phyloP scores from a whole-genome alignment of 306 rosid genomes.

The Vicia sativa region DNA sequence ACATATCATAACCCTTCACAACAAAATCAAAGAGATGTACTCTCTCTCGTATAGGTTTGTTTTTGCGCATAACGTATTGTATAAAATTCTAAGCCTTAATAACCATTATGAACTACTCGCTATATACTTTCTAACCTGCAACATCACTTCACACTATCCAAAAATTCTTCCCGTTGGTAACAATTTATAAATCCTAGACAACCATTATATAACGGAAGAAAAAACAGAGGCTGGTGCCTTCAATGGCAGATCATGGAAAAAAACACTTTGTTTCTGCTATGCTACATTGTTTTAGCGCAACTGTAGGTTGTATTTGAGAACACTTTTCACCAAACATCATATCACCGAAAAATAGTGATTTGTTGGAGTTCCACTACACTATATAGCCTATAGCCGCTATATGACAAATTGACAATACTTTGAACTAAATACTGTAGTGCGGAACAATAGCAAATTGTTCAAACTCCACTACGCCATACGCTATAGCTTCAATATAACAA shows the following conservation, averaged over 20 bases:
- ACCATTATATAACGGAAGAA: neutral
- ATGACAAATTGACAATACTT: no score
- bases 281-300: neutral
- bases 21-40: slow-evolving; percentile 21
- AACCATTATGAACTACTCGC: neutral
- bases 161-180: neutral
- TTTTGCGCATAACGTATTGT: neutral
- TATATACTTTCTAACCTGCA: slow-evolving; percentile 7
- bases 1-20: neutral
- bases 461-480: neutral
- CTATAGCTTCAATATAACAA: neutral
- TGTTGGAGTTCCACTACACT: neutral
- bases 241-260: neutral
- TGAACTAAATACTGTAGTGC: neutral
- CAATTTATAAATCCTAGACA: slow-evolving; percentile 20
- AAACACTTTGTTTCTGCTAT: neutral
- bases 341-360: neutral
- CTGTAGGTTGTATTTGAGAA: neutral
- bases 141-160: slow-evolving; percentile 11
- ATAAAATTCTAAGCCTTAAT: slow-evolving; percentile 4
- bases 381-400: neutral
- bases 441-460: neutral
- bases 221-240: neutral
- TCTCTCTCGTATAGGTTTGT: neutral
- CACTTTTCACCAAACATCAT: neutral